Evolutionary conservation across 768 basidiomycete species (phyloP).

Genomic region (Peribolospora baueri): DNA sequence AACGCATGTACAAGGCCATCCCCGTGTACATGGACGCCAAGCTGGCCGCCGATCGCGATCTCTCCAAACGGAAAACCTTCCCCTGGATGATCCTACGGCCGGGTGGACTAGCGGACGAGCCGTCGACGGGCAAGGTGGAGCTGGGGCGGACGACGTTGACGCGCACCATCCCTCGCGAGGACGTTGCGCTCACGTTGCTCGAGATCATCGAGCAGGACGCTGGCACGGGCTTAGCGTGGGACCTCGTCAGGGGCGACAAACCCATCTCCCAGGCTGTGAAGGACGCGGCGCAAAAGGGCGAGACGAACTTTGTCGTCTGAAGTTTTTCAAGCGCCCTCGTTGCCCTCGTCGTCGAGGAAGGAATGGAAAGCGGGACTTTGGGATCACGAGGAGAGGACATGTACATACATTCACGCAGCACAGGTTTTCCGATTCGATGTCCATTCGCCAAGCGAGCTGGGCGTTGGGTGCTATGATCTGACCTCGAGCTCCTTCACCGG

Average conservation of each 20-base stretch:
- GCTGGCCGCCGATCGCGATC: constrained; percentile 25
- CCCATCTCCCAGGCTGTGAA: constrained; percentile 28
- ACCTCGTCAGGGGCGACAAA: constrained; percentile 33
- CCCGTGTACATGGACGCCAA: constrained; percentile 24
- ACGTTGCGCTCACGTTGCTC: constrained; percentile 31
- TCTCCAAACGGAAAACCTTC: constrained; percentile 30
- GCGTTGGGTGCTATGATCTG: no score
- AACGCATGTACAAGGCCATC: constrained; percentile 26
- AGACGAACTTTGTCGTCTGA: constrained; percentile 20
- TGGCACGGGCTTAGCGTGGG: constrained; percentile 34
- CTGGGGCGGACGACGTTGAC: constrained; percentile 34
- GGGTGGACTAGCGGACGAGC: constrained; percentile 29
- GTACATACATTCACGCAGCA: no score
- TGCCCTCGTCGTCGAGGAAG: no score
- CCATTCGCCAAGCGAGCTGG: no score
- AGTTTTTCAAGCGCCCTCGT: no score
- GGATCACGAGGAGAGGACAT: no score
- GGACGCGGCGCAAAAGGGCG: constrained; percentile 28
- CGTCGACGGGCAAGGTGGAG: constrained; percentile 29
- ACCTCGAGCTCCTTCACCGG: constrained; percentile 14
- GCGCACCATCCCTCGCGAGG: constrained; percentile 30
- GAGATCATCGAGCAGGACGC: constrained; percentile 29
- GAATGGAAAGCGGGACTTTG: no score
- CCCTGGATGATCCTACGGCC: constrained; percentile 45
- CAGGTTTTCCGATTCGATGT: no score